These are phyloP conservation scores for Arctostaphylos glauca DNA, from an alignment of 148 eudicot genomes.

Conservation along the genomic window DNA sequence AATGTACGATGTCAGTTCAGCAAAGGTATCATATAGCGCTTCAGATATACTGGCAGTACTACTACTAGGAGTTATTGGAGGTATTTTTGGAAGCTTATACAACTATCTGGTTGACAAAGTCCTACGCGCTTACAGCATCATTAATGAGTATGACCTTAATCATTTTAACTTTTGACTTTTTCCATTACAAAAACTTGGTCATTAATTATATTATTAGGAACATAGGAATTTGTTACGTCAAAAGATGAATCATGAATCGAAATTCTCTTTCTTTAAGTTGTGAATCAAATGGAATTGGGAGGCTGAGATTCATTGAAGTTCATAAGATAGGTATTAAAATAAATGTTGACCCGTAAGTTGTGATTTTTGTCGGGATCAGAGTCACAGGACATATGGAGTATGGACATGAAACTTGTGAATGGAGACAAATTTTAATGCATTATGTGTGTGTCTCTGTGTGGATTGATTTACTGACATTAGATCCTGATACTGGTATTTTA, in stretches of 20 bases:
- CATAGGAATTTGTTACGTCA: neutral
- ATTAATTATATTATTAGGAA: neutral
- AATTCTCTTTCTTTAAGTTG: neutral
- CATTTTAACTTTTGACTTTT: neutral
- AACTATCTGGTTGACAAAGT: slow-evolving; percentile 77
- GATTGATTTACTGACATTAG: neutral
- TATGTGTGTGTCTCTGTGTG: neutral
- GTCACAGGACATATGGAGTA: neutral
- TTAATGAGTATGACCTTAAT: slow-evolving; percentile 56
- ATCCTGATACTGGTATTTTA: neutral
- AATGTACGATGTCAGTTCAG: slow-evolving; percentile 62
- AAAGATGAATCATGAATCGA: neutral
- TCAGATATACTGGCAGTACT: slow-evolving; percentile 52
- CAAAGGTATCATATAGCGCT: slow-evolving; percentile 31
- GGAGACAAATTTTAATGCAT: neutral
- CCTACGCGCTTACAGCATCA: slow-evolving; percentile 56
- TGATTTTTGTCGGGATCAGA: neutral
- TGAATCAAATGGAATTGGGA: neutral
- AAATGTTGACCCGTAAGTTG: neutral
- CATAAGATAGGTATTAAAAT: neutral
- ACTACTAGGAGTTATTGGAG: slow-evolving; percentile 68
- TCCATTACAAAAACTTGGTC: neutral
- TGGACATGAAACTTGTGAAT: neutral
- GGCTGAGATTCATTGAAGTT: neutral
- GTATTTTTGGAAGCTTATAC: slow-evolving; percentile 67